These are phyloP conservation scores for Solanum hybrid DNA, from an alignment of 305 asterid genomes.

Conservation along the genomic window DNA sequence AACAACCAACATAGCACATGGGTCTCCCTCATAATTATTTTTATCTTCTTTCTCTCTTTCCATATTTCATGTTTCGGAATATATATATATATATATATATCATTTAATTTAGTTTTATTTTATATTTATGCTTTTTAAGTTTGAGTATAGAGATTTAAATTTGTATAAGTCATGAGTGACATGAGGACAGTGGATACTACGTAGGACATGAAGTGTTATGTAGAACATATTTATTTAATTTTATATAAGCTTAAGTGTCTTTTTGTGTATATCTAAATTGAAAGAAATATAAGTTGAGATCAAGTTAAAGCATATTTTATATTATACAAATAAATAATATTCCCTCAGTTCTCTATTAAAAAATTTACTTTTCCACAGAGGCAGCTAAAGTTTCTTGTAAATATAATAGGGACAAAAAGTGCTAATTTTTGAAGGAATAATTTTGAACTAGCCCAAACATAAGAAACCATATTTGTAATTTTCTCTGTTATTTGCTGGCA, in stretches of 20 bases:
- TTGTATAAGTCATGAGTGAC: not conserved
- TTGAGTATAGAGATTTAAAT: too few species aligned
- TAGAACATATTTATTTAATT: accelerated
- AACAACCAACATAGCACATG: conserved; percentile 10
- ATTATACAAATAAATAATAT: not conserved
- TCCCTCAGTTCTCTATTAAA: not conserved
- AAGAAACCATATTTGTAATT: not conserved
- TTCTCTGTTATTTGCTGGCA: not conserved
- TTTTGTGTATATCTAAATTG: too few species aligned
- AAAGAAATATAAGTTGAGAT: too few species aligned
- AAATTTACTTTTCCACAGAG: not conserved
- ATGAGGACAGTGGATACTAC: not conserved
- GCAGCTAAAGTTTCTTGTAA: not conserved
- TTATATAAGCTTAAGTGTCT: accelerated
- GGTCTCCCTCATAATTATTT: not conserved
- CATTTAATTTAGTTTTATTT: too few species aligned
- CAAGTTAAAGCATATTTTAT: too few species aligned
- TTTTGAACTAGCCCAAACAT: not conserved
- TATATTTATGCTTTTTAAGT: too few species aligned
- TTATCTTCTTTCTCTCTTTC: not conserved
- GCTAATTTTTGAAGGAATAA: not conserved
- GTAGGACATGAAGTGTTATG: too few species aligned
- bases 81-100: too few species aligned
- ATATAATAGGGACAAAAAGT: not conserved
- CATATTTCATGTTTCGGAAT: not conserved